Percentiles rank a stretch among this genome's conserved stretches.
Evolutionary conservation across 805 yeast genomes (phyloP).

Genomic region (Yarrowia sp.): DNA sequence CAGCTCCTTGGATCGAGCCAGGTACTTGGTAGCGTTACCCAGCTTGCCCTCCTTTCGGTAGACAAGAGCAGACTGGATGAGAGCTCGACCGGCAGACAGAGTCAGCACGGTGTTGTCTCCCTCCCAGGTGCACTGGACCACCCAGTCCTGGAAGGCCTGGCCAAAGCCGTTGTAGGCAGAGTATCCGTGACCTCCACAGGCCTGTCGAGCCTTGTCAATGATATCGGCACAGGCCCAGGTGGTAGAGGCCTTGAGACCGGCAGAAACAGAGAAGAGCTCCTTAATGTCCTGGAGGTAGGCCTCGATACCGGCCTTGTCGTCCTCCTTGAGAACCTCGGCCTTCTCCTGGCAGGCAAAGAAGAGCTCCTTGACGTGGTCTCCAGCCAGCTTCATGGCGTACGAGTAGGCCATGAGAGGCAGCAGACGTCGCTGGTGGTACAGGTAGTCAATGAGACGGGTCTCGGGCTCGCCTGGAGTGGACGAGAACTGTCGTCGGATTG

Average conservation of each 20-base stretch:
- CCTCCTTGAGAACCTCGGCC: conserved; percentile 58
- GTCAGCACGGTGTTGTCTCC: conserved; percentile 92
- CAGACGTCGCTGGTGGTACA: conserved; percentile 86
- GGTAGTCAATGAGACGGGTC: conserved; percentile 80
- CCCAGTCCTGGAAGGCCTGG: conserved; percentile 88
- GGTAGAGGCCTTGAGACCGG: conserved; percentile 84
- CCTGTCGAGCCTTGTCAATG: conserved; percentile 89
- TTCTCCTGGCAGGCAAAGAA: conserved; percentile 56
- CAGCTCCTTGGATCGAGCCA: conserved; percentile 46
- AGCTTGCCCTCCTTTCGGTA: conserved; percentile 54
- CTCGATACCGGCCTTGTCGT: conserved; percentile 56
- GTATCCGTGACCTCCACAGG: conserved; percentile 97
- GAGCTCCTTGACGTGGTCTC: conserved; percentile 63
- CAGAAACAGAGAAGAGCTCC: conserved; percentile 81
- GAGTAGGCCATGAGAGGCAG: conserved; percentile 81
- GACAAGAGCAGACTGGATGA: conserved; percentile 58
- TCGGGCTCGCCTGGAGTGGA: conserved; percentile 59
- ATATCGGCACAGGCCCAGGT: conserved; percentile 85
- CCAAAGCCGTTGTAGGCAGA: conserved; percentile 91
- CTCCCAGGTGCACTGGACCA: conserved; percentile 98
- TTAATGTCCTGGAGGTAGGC: conserved; percentile 67
- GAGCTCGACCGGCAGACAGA: conserved; percentile 81
- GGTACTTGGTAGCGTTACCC: conserved; percentile 57
- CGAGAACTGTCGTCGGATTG: conserved; percentile 86
- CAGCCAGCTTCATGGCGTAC: conserved; percentile 76